Percentiles rank a stretch among this genome's conserved stretches.
Conservation (phyloP, 2,329 filamentous ascomycete genomes). For the Aspergillus neotritici region DNA sequence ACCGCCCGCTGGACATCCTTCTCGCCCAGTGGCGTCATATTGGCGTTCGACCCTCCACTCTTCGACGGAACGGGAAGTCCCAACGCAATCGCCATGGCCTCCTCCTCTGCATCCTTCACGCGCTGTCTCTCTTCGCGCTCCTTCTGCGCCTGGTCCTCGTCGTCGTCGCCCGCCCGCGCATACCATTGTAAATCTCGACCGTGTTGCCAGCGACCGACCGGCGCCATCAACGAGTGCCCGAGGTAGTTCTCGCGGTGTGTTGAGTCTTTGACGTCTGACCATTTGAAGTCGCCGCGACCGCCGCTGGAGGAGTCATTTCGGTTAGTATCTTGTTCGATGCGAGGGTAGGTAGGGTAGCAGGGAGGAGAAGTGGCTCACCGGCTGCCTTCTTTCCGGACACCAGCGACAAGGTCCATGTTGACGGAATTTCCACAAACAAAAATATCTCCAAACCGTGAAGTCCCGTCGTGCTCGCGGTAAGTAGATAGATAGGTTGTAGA, state of each 20-base stretch:
- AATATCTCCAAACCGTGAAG: slow-evolving; percentile 2
- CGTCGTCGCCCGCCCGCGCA: slow-evolving; percentile 51
- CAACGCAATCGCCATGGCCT: slow-evolving; percentile 76
- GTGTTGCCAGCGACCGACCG: slow-evolving; percentile 87
- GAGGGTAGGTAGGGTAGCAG: background rate
- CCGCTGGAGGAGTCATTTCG: slow-evolving; percentile 50
- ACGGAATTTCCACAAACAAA: slow-evolving; percentile 2
- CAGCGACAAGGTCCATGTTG: slow-evolving; percentile 85
- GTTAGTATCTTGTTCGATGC: background rate
- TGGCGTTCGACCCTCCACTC: slow-evolving; percentile 58
- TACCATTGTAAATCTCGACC: slow-evolving; percentile 65
- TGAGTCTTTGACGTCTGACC: slow-evolving; percentile 87
- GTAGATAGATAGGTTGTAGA: background rate
- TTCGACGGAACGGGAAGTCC: slow-evolving; percentile 66
- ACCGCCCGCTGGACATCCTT: slow-evolving; percentile 53
- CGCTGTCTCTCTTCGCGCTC: slow-evolving; percentile 69
- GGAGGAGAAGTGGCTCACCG: slow-evolving; percentile 46
- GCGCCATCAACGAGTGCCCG: slow-evolving; percentile 85
- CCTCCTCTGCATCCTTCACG: slow-evolving; percentile 88
- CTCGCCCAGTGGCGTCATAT: slow-evolving; percentile 57
- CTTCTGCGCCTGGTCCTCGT: slow-evolving; percentile 46
- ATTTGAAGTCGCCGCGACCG: slow-evolving; percentile 86
- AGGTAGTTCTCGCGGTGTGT: slow-evolving; percentile 85
- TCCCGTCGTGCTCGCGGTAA: background rate
- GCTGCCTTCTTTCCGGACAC: slow-evolving; percentile 80